Conservation (phyloP, 2,329 filamentous ascomycete species). For the Apiospora marii region DNA sequence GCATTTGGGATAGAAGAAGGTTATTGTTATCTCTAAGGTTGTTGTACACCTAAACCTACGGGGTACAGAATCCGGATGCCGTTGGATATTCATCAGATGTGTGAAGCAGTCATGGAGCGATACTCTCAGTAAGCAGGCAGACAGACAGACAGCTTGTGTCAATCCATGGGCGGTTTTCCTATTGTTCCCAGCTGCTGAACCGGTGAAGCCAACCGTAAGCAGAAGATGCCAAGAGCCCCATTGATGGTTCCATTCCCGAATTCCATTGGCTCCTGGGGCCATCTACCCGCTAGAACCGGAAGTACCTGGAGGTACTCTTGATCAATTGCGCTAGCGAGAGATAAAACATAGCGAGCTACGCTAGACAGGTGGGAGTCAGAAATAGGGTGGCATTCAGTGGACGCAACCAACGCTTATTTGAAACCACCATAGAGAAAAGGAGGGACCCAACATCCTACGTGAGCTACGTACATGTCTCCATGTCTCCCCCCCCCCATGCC, state of each 20-base stretch:
- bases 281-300: conserved; percentile 10
- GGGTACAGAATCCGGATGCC: neutral
- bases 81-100: neutral
- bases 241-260: neutral
- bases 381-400: conserved; percentile 28
- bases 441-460: conserved; percentile 18
- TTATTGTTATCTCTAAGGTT: neutral
- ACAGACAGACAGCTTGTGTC: neutral
- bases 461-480: neutral
- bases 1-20: conserved; percentile 9
- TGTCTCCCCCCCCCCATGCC: neutral
- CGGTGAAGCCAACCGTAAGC: conserved; percentile 12
- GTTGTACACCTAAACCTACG: neutral
- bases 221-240: neutral
- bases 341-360: conserved; percentile 17
- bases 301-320: neutral
- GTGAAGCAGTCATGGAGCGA: neutral
- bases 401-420: conserved; percentile 34
- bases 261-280: neutral
- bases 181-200: neutral
- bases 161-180: neutral
- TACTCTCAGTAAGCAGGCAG: neutral
- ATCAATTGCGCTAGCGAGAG: conserved; percentile 1
- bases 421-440: conserved; percentile 33
- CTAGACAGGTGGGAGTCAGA: conserved; percentile 19